These are phyloP conservation scores for Mycena sanguinolenta DNA, from an alignment of 768 basidiomycete species.

Conservation along the genomic window DNA sequence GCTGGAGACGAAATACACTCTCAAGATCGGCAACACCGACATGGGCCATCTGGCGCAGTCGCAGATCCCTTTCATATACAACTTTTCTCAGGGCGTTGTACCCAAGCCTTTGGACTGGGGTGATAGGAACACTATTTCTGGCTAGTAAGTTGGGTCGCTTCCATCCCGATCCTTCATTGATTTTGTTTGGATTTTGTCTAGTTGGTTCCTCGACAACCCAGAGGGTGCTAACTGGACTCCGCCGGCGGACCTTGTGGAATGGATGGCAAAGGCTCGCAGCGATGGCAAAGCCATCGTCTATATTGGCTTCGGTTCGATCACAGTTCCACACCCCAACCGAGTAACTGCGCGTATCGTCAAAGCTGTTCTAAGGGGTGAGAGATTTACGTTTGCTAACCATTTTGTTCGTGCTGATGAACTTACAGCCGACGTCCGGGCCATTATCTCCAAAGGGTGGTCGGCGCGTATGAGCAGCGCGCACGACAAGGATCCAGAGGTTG, in stretches of 20 bases:
- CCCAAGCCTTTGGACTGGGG: slow-evolving; percentile 81
- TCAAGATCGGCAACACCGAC: slow-evolving; percentile 65
- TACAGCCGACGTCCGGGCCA: slow-evolving; percentile 72
- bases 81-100: slow-evolving; percentile 77
- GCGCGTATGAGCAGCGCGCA: slow-evolving; percentile 61
- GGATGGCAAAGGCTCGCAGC: slow-evolving; percentile 66
- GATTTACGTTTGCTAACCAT: not conserved
- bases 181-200: slow-evolving; percentile 39
- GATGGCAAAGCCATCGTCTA: slow-evolving; percentile 76
- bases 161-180: not conserved
- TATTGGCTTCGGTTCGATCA: slow-evolving; percentile 80
- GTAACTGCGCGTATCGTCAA: slow-evolving; percentile 70
- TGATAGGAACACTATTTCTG: slow-evolving; percentile 67
- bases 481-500: slow-evolving; percentile 55
- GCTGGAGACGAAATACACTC: slow-evolving; percentile 69
- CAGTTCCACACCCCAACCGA: slow-evolving; percentile 69
- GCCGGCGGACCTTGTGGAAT: slow-evolving; percentile 61
- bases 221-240: slow-evolving; percentile 68
- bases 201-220: slow-evolving; percentile 78
- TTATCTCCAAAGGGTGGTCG: slow-evolving; percentile 79
- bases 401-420: slow-evolving; percentile 3
- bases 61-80: slow-evolving; percentile 70
- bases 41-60: slow-evolving; percentile 71
- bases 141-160: slow-evolving; percentile 58
- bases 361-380: slow-evolving; percentile 70